Percentiles rank a stretch among this genome's conserved stretches.
Evolutionary conservation across 2,329 filamentous ascomycete genomes (phyloP).

Genomic region (Colletotrichum filicis): DNA sequence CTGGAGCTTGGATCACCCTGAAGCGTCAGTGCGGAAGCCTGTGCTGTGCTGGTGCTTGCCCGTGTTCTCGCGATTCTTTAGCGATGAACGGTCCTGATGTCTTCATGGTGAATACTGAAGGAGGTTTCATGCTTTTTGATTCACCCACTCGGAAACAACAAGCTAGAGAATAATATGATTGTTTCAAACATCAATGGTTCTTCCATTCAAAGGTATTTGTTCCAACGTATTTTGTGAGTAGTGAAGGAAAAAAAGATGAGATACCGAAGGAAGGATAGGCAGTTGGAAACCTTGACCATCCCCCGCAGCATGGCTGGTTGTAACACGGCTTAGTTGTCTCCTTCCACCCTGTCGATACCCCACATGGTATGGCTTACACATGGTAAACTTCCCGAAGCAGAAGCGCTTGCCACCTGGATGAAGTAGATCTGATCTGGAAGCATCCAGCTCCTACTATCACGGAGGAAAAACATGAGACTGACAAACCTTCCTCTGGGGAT

Average conservation of each 20-base stretch:
- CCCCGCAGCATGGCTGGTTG: neutral
- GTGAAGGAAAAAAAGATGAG: neutral
- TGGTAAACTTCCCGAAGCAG: neutral
- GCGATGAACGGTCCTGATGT: neutral
- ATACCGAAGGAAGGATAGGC: neutral
- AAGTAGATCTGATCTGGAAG: neutral
- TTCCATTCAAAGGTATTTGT: neutral
- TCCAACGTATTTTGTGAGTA: neutral
- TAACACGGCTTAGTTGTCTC: slow-evolving; percentile 3
- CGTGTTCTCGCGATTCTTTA: neutral
- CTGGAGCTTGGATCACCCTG: slow-evolving; percentile 2
- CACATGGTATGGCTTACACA: neutral
- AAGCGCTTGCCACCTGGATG: slow-evolving; percentile 8
- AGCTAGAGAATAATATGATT: neutral
- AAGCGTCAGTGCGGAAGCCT: neutral
- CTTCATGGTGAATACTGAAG: neutral
- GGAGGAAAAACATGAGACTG: neutral
- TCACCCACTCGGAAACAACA: neutral
- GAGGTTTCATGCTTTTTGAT: neutral
- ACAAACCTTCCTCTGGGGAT: neutral
- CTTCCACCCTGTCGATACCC: neutral
- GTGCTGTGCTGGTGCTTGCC: neutral
- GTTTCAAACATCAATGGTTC: neutral
- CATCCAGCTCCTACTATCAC: neutral
- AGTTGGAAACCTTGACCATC: neutral